Conservation (phyloP, 169 alveolate species). For the Eimeria falciformis region DNA sequence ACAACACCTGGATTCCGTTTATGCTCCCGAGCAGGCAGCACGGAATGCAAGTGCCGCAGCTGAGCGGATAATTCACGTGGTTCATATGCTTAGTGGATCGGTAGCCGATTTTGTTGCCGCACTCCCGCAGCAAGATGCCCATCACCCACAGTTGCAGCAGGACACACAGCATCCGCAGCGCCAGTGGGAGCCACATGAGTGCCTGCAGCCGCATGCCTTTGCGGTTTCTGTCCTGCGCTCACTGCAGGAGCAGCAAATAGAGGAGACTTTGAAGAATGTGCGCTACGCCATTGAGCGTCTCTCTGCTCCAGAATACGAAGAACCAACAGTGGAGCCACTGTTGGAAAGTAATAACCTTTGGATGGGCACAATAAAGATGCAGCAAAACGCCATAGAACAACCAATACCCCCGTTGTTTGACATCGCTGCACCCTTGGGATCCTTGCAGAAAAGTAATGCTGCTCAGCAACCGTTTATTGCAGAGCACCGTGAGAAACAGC, state of each 20-base stretch:
- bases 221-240: slow-evolving; percentile 29
- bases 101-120: slow-evolving; percentile 5
- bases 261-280: background rate
- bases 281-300: too few species aligned
- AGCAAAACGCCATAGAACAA: too few species aligned
- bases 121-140: slow-evolving; percentile 5
- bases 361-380: too few species aligned
- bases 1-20: background rate
- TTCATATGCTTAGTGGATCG: background rate
- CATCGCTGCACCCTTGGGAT: too few species aligned
- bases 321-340: too few species aligned
- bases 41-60: slow-evolving; percentile 43
- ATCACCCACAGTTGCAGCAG: slow-evolving; percentile 1
- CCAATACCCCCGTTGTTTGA: too few species aligned
- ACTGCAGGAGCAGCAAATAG: slow-evolving; percentile 47
- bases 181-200: slow-evolving; percentile 54
- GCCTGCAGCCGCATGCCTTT: slow-evolving; percentile 48
- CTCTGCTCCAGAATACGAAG: too few species aligned
- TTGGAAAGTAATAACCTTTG: too few species aligned
- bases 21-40: background rate
- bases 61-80: background rate
- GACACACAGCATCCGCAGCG: slow-evolving; percentile 28
- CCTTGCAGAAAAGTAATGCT: too few species aligned
- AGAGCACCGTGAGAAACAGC: too few species aligned
- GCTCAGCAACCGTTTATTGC: too few species aligned